These are phyloP conservation scores for Cladorrhinum sp. DNA, from an alignment of 2,329 filamentous ascomycete genomes.

Conservation along the genomic window DNA sequence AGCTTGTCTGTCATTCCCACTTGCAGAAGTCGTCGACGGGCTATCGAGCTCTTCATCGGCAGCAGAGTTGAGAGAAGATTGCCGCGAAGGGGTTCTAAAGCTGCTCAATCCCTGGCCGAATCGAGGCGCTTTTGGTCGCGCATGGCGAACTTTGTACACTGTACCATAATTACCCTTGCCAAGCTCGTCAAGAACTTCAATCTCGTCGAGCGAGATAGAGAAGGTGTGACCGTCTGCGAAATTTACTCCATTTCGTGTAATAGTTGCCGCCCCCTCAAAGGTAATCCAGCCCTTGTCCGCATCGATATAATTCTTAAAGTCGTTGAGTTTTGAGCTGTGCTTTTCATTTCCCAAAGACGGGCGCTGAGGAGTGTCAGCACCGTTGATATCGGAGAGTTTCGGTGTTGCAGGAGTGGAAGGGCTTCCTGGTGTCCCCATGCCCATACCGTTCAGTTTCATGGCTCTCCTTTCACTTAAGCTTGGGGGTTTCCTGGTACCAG, in stretches of 20 bases:
- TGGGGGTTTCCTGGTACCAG: slow-evolving; percentile 38
- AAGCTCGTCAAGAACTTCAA: slow-evolving; percentile 87
- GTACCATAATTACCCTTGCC: slow-evolving; percentile 98
- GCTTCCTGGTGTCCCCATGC: slow-evolving; percentile 40
- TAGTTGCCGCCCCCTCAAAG: slow-evolving; percentile 88
- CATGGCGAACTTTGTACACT: slow-evolving; percentile 92
- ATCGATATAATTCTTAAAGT: slow-evolving; percentile 78
- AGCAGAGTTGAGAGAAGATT: slow-evolving; percentile 36
- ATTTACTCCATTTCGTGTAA: slow-evolving; percentile 85
- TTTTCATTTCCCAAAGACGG: slow-evolving; percentile 35
- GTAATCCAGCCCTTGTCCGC: slow-evolving; percentile 86
- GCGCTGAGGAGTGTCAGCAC: slow-evolving; percentile 20
- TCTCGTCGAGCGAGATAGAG: slow-evolving; percentile 91
- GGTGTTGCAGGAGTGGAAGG: slow-evolving; percentile 36
- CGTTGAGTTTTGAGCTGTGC: slow-evolving; percentile 51
- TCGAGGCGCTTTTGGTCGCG: slow-evolving; percentile 58
- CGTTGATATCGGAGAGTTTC: slow-evolving; percentile 43
- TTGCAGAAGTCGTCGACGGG: slow-evolving; percentile 27
- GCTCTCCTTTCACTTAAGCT: slow-evolving; percentile 67
- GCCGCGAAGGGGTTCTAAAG: slow-evolving; percentile 41
- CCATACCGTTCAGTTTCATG: slow-evolving; percentile 52
- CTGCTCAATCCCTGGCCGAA: slow-evolving; percentile 58
- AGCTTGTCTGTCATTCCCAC: slow-evolving; percentile 32
- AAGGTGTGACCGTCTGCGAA: slow-evolving; percentile 89
- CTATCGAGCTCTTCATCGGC: slow-evolving; percentile 30